Conservation (phyloP, 1,284 basidiomycete genomes). For the Cutaneotrichosporon curvatum region DNA sequence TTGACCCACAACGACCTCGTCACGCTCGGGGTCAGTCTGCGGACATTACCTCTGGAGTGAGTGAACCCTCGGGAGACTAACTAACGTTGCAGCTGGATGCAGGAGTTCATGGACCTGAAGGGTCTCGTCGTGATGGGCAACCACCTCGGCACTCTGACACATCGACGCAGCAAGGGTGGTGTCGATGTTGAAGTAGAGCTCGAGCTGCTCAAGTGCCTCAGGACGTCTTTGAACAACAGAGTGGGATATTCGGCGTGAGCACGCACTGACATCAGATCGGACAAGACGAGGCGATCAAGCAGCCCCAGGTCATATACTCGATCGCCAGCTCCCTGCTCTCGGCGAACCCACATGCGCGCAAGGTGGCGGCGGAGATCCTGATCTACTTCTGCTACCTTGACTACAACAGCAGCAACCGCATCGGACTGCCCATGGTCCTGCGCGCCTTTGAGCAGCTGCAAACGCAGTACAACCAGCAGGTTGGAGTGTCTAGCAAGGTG, state of each 20-base stretch:
- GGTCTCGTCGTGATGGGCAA: conserved; percentile 81
- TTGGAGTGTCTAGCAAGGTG: conserved; percentile 53
- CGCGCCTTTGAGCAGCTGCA: conserved; percentile 48
- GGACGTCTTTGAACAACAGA: conserved; percentile 70
- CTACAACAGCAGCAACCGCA: conserved; percentile 28
- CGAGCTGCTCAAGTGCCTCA: conserved; percentile 83
- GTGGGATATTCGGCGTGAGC: conserved; percentile 41
- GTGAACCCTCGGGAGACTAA: conserved; percentile 24
- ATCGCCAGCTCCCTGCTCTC: conserved; percentile 80
- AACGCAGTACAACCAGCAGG: conserved; percentile 27
- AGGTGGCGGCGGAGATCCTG: conserved; percentile 68
- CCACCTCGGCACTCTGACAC: conserved; percentile 55
- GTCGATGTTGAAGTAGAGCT: conserved; percentile 70
- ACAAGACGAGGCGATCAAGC: conserved; percentile 68
- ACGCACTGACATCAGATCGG: conserved; percentile 53
- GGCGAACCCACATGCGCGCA: conserved; percentile 70
- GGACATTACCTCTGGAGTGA: conserved; percentile 73
- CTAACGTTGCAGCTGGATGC: conserved; percentile 61
- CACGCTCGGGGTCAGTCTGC: conserved; percentile 48
- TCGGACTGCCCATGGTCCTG: conserved; percentile 49
- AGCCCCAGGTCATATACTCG: conserved; percentile 71
- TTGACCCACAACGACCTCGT: conserved; percentile 31
- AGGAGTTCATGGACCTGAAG: conserved; percentile 66
- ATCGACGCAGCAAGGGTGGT: conserved; percentile 55
- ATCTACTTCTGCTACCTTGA: conserved; percentile 51